phyloP scores from a whole-genome alignment of 768 basidiomycete genomes.

The Mycena metata region DNA sequence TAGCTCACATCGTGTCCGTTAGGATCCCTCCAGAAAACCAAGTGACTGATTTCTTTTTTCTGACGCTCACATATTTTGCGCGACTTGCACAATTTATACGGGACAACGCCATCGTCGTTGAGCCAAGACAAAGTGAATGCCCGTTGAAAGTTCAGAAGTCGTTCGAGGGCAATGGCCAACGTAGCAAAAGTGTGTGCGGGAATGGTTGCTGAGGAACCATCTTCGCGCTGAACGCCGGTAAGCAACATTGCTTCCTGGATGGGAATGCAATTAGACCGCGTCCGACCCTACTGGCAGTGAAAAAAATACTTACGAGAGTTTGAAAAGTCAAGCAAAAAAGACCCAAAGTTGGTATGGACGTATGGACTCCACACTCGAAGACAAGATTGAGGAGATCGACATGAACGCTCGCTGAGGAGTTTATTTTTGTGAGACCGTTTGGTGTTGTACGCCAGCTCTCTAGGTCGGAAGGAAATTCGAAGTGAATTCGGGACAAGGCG shows the following conservation, averaged over 20 bases:
- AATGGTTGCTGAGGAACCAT: too few species aligned
- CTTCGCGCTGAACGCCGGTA: background rate
- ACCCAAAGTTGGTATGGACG: constrained; percentile 8
- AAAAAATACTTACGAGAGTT: background rate
- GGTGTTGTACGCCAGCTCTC: too few species aligned
- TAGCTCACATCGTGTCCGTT: background rate
- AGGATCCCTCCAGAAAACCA: background rate
- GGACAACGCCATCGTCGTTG: background rate
- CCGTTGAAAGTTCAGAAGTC: background rate
- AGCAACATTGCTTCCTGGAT: background rate
- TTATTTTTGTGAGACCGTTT: background rate
- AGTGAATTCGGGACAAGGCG: constrained; percentile 13
- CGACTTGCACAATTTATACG: background rate
- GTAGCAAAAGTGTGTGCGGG: background rate
- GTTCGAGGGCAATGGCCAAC: constrained; percentile 3
- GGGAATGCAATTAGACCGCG: background rate
- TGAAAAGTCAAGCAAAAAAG: background rate
- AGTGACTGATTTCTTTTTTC: background rate
- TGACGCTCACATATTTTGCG: background rate
- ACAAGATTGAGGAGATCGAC: constrained; percentile 11
- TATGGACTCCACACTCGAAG: constrained; percentile 2
- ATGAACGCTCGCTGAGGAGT: background rate
- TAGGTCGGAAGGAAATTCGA: constrained; percentile 8
- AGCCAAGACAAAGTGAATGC: background rate
- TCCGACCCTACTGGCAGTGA: background rate